Evolutionary conservation across 306 rosid species (phyloP), one percentile per base, ranked within the genome.

Genomic region (Medicago lupulina): DNA sequence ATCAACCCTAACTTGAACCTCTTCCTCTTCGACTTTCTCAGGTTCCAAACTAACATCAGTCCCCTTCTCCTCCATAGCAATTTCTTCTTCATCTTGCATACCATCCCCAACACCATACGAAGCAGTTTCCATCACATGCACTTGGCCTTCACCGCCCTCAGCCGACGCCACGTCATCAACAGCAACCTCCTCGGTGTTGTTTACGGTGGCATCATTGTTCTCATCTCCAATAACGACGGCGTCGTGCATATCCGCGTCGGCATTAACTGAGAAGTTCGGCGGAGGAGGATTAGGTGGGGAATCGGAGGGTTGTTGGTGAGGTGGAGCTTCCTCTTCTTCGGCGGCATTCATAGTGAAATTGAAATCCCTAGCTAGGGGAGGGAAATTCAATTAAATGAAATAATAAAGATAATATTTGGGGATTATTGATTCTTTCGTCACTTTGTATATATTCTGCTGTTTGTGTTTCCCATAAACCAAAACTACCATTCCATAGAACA

Each of bases 261-360:
- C 76, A 50, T 61, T 68, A 46, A 28, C 67, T 3, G n/a, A 36
- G 60, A 38, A 55, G 72, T 62, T n/a, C 19, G 18, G 43, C 39
- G 18, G 65, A 17, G 21, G 59, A 4, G 16, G 82, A 17, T 7
- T 7, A 34, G 28, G 81, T 1, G 18, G 67, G 5, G 79, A 18
- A 25, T 80, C 80, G 23, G 75, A 76, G 53, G 39, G 79, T 36
- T 70, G 67, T 39, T 79, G 83, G 64, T 5, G 44, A 54, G 10
- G 74, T 39, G 74, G 31, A 79, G 87, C 44, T 70, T 89, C 93
- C 10, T 89, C 89, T 11, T 84, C 93, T 5, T 88, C 92, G 71
- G 70, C 92, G 69, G 70, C 82, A 28, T 87, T 89, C 97, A 91
- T 91, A 47, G 15, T 8, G 34, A 9, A 25, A 76, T 73, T 76